Evolutionary conservation across 139 green algal species (phyloP), one percentile per base, ranked within the genome.

Genomic region (Marvania coccoides): DNA sequence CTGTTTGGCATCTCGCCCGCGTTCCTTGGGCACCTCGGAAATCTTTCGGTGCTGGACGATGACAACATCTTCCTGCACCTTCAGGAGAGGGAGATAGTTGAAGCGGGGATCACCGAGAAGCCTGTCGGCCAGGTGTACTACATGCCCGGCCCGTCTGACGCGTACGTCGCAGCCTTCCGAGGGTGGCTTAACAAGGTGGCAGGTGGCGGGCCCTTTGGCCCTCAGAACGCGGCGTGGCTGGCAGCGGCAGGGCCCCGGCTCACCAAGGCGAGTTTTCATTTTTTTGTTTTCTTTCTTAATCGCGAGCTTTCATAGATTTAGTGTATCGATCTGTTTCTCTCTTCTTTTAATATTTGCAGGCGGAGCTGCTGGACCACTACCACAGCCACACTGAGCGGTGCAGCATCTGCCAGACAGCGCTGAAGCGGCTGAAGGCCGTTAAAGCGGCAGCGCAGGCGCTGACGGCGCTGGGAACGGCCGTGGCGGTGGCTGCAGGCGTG

Each of bases 161-260:
- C 72, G 12, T 79, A 70, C 34, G 78, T 84, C 13, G 36, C 63
- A 2, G 74, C 69, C 28, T 82, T 82, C 58, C 63, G 74, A 23
- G 55, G 6, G 3, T 84, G 78, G 78, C 37, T 82, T 26, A 10
- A 55, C 24, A 56, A 38, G 0, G 40, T 58, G 40, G 73, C 61
- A 0, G 74, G 69, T 19, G 78, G 78, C 7, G 78, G 76, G 26
- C 76, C 76, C 14, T 83, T 76, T 67, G 76, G 76, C 4, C 67
- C 61, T 5, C 67, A 73, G 73, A 55, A 80, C 34, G 19, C 54
- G 1, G 5, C 3, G 1, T 83, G 74, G 63, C 71, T 78, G 28
- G 29, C 47, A 58, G 58, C 63, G 6, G 84, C 87, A n/a, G 53
- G 47, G 4, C 76, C 63, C 19, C 92, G 90, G 79, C 94, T 96